phyloP scores from a whole-genome alignment of 768 basidiomycete species.

The Tulasnella sp. region DNA sequence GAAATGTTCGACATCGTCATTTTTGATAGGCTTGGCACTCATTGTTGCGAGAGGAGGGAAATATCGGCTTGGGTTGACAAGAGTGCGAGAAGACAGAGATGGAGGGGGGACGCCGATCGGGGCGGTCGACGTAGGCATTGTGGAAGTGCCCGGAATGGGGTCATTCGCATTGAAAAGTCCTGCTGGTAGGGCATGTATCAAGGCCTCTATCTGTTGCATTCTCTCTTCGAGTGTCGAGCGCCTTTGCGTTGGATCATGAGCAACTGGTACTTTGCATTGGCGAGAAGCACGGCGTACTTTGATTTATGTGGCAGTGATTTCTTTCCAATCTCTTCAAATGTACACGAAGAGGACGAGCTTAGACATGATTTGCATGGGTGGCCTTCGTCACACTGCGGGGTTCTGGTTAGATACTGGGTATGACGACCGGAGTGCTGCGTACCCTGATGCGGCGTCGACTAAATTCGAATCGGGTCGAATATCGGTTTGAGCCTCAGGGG shows the following conservation, averaged over 20 bases:
- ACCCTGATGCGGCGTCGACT: slow-evolving; percentile 68
- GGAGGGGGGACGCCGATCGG: slow-evolving; percentile 63
- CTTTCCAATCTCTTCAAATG: slow-evolving; percentile 80
- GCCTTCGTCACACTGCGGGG: slow-evolving; percentile 58
- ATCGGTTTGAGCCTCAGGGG: slow-evolving; percentile 2
- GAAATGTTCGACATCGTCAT: slow-evolving; percentile 6
- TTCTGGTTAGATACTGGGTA: neutral
- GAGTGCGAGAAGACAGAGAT: slow-evolving; percentile 61
- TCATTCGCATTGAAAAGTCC: slow-evolving; percentile 46
- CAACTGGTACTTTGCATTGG: too few relatives aligned
- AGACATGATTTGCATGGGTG: slow-evolving; percentile 81
- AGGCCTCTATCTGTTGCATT: slow-evolving; percentile 76
- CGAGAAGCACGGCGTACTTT: slow-evolving; percentile 42
- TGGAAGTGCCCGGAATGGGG: neutral
- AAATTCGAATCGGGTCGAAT: slow-evolving; percentile 3
- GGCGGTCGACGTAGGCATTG: slow-evolving; percentile 27
- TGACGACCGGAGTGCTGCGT: neutral
- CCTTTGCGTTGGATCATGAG: too few relatives aligned
- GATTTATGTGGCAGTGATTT: slow-evolving; percentile 79
- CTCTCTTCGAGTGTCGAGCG: slow-evolving; percentile 64
- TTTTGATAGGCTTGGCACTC: neutral
- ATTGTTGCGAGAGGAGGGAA: slow-evolving; percentile 25
- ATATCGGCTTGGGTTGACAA: slow-evolving; percentile 70
- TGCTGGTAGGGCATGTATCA: slow-evolving; percentile 74
- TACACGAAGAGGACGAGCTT: slow-evolving; percentile 69